These are phyloP conservation scores for Cladorrhinum samala DNA, from an alignment of 495 filamentous ascomycete genomes.

Conservation along the genomic window DNA sequence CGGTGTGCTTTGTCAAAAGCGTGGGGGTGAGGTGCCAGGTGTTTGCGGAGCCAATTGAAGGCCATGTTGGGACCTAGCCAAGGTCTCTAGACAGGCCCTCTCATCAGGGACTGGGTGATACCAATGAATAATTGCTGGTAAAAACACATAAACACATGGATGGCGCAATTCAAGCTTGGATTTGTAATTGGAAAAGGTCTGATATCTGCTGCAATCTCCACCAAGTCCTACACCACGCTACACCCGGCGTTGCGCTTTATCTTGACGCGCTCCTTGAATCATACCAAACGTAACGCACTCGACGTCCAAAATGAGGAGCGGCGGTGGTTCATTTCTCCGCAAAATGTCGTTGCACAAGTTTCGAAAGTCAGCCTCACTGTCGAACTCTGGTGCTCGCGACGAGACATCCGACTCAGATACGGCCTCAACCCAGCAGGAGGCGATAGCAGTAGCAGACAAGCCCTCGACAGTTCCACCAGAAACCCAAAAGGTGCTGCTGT, in stretches of 20 bases:
- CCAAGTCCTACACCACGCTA: too few species aligned
- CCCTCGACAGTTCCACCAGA: conserved; percentile 7
- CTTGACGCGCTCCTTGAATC: neutral
- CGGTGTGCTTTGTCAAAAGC: neutral
- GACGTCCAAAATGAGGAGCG: neutral
- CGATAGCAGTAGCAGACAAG: neutral
- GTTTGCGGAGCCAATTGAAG: neutral
- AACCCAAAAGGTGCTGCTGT: conserved; percentile 38
- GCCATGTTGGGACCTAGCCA: neutral
- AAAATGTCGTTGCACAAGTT: conserved; percentile 17
- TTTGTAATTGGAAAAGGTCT: conserved; percentile 12
- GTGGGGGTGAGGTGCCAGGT: conserved; percentile 7
- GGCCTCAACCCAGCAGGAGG: neutral
- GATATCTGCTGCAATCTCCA: neutral
- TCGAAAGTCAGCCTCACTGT: conserved; percentile 5
- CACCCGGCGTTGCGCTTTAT: too few species aligned
- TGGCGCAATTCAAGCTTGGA: conserved; percentile 20
- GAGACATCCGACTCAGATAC: neutral
- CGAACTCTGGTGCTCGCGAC: neutral
- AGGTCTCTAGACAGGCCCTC: neutral
- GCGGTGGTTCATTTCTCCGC: conserved; percentile 17
- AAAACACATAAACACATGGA: conserved; percentile 11
- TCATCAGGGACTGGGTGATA: neutral
- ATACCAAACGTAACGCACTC: neutral
- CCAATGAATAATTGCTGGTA: too few species aligned